Evolutionary conservation across 1,284 basidiomycete genomes (phyloP), one percentile per base, ranked within the genome.

Genomic region (Volvariella volvacea): DNA sequence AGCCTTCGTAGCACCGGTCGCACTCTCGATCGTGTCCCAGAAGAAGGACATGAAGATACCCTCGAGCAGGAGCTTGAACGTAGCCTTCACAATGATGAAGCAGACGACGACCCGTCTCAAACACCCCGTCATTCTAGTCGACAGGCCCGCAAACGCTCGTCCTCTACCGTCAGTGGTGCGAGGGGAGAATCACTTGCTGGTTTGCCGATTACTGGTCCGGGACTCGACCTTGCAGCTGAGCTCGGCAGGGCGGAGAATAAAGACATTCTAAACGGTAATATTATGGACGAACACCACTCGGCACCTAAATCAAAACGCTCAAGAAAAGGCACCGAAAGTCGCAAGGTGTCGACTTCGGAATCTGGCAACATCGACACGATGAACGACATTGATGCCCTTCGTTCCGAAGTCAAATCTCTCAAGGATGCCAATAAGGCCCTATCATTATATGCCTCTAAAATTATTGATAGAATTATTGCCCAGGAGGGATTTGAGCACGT

Each of bases 371-470:
- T 71, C 34, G 76, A 78, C 39, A 67, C 73, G 31, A 51, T 62
- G 42, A 71, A 64, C 47, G 85, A 89, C 53, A 59, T 88, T 50
- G 82, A 87, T 38, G 76, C 80, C 7, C 68, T 92, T 38, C 74
- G 81, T 37, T 75, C 66, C 16, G 93, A 96, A 64, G 82, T 95
- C 57, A 93, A 93, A 65, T 83, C 80, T 33, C 78, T 96, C 60
- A 89, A 88, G 60, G 94, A 97, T 61, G 90, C 91, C 39, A 96
- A 96, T 73, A 94, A 94, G 62, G 92, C 92, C 0, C 70, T 97
- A 9, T 90, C 89, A 14, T 68, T 97, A 17, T 97, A 97, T 60
- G 92, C 93, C 15, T 92, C 89, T 44, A 97, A 96, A 73, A 96
- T 97, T 56, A 86, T 97, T 55, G 92, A 97, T 68, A 81, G 92